A percentile compares a stretch with the other conserved stretches of the same genome.
Evolutionary conservation across 441 rosid genomes (phyloP).

Genomic region (Eruca vesicaria): DNA sequence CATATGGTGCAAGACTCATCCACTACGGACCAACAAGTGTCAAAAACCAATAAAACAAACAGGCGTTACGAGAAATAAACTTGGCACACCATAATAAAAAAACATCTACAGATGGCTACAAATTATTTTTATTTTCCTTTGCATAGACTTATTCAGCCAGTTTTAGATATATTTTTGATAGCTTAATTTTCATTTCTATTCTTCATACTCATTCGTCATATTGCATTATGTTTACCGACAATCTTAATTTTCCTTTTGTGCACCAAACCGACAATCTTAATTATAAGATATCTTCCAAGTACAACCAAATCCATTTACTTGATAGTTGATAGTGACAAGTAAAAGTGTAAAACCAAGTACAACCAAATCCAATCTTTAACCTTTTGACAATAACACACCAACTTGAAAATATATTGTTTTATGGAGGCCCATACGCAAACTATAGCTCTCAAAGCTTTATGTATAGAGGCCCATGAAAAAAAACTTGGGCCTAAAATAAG

Average conservation of each 20-base stretch:
- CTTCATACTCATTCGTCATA: not conserved
- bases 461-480: not conserved
- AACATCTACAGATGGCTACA: not conserved
- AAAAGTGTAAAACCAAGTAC: not conserved
- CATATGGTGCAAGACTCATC: not conserved
- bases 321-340: slow-evolving; percentile 2
- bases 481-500: not conserved
- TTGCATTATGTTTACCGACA: not conserved
- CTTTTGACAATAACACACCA: not conserved
- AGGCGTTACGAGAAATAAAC: not conserved
- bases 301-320: not conserved
- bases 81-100: not conserved
- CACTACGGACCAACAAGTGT: not conserved
- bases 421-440: not conserved
- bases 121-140: not conserved
- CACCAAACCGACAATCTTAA: not conserved
- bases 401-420: not conserved
- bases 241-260: not conserved
- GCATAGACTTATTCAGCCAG: not conserved
- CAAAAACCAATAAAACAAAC: not conserved
- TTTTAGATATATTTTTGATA: not conserved
- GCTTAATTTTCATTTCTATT: not conserved
- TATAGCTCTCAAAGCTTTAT: not conserved
- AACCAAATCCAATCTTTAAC: not conserved
- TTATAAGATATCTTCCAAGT: slow-evolving; percentile 5